phyloP scores from a whole-genome alignment of 1,139 yeast genomes.

The Taphrina betulina region DNA sequence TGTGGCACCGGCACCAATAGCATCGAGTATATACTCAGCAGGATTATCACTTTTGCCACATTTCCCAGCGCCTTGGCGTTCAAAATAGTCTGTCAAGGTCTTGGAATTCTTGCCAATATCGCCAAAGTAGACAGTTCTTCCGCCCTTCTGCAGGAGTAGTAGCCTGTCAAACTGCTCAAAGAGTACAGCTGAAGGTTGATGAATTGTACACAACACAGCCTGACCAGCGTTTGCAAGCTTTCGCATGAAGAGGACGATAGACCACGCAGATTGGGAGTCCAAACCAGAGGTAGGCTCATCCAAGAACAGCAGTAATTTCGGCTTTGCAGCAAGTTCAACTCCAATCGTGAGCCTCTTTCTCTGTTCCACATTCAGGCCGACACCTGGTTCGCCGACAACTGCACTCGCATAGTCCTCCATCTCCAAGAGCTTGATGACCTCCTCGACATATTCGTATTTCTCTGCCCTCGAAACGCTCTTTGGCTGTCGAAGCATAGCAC shows the following conservation, averaged over 20 bases:
- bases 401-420: slow-evolving; percentile 77
- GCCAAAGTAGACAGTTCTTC: slow-evolving; percentile 77
- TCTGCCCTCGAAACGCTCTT: slow-evolving; percentile 54
- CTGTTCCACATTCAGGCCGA: slow-evolving; percentile 78
- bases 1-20: slow-evolving; percentile 79
- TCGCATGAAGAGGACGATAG: slow-evolving; percentile 71
- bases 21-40: slow-evolving; percentile 79
- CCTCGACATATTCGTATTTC: slow-evolving; percentile 69
- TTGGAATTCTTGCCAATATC: slow-evolving; percentile 66
- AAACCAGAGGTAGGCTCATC: slow-evolving; percentile 94
- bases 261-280: slow-evolving; percentile 91
- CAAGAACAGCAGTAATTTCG: slow-evolving; percentile 71
- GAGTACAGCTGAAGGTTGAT: slow-evolving; percentile 76
- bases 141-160: slow-evolving; percentile 69
- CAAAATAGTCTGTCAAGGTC: slow-evolving; percentile 66
- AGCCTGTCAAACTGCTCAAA: slow-evolving; percentile 75
- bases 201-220: slow-evolving; percentile 78
- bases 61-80: slow-evolving; percentile 61
- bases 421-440: slow-evolving; percentile 65
- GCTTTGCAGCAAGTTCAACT: slow-evolving; percentile 85
- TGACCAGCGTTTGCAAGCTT: slow-evolving; percentile 74
- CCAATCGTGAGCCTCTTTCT: slow-evolving; percentile 81
- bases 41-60: slow-evolving; percentile 71
- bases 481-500: slow-evolving; percentile 75
- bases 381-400: slow-evolving; percentile 78